These are phyloP conservation scores for Cordyceps pruinosa DNA, from an alignment of 2,329 filamentous ascomycete species.

Conservation along the genomic window DNA sequence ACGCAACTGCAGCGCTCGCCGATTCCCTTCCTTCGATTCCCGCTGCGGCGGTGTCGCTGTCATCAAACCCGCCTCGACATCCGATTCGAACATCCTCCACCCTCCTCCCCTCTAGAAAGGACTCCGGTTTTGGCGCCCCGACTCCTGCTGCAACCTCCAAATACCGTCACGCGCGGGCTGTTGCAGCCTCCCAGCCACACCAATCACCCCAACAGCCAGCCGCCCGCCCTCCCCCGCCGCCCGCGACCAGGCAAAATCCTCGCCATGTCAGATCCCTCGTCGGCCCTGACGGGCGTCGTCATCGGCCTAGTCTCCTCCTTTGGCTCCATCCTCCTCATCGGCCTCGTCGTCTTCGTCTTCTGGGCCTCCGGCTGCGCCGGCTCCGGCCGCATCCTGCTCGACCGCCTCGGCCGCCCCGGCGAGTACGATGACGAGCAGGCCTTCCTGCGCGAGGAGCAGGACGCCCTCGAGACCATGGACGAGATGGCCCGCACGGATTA, in stretches of 20 bases:
- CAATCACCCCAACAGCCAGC: not conserved
- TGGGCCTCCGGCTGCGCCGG: conserved; percentile 63
- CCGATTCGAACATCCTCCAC: not conserved
- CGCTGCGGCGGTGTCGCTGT: conserved; percentile 11
- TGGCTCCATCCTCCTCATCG: conserved; percentile 80
- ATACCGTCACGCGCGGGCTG: not conserved
- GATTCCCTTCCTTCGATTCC: not conserved
- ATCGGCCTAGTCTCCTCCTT: conserved; percentile 94
- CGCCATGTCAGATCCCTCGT: conserved; percentile 28
- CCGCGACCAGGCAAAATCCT: not conserved
- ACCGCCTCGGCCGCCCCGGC: conserved; percentile 85
- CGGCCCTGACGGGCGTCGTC: conserved; percentile 67
- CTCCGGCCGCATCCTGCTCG: conserved; percentile 83
- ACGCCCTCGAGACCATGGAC: conserved; percentile 92
- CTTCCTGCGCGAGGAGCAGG: conserved; percentile 86
- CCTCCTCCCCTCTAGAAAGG: no score
- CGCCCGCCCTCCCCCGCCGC: not conserved
- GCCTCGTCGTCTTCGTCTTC: conserved; percentile 86
- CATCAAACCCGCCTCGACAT: not conserved
- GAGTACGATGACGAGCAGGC: conserved; percentile 98
- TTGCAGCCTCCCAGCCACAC: not conserved
- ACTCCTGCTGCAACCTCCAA: not conserved
- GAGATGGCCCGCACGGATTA: conserved; percentile 88
- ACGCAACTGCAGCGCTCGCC: conserved; percentile 6
- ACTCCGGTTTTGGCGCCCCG: not conserved